Evolutionary conservation across 1,284 basidiomycete species (phyloP).

Genomic region (Fomitopsis schrenkii): DNA sequence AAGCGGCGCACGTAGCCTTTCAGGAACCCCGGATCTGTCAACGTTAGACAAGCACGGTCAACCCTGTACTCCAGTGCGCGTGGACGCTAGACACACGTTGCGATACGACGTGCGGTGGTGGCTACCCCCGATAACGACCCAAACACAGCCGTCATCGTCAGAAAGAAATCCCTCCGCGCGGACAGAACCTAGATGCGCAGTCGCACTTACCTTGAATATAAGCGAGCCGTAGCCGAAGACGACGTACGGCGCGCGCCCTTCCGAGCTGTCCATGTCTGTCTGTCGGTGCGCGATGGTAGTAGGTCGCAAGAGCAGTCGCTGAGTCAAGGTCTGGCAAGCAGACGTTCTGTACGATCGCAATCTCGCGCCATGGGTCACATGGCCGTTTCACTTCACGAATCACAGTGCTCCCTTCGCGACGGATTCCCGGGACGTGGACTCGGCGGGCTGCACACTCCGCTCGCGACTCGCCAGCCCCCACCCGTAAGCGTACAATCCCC

Average conservation of each 20-base stretch:
- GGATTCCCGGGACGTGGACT: background rate
- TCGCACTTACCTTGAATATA: constrained; percentile 66
- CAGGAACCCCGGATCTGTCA: constrained; percentile 70
- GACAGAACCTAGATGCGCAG: background rate
- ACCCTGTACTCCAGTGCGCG: background rate
- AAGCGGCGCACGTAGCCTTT: constrained; percentile 86
- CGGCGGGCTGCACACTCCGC: background rate
- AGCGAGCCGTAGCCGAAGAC: constrained; percentile 83
- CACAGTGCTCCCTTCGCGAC: background rate
- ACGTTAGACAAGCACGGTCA: background rate
- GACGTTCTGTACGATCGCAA: constrained; percentile 1
- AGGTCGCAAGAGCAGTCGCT: background rate
- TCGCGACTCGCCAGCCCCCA: background rate
- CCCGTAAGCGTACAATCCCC: background rate
- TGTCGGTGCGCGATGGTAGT: background rate
- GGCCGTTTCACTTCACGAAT: background rate
- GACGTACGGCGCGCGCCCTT: constrained; percentile 40
- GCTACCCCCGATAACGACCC: constrained; percentile 35
- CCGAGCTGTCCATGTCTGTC: background rate
- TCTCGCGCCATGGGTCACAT: background rate
- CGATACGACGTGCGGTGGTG: constrained; percentile 63
- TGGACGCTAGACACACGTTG: constrained; percentile 39
- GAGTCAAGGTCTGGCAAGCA: background rate
- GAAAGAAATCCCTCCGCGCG: background rate
- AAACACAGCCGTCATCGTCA: background rate